Conservation (phyloP, 1,139 yeast genomes). For the Scheffersomyces lignicola region DNA sequence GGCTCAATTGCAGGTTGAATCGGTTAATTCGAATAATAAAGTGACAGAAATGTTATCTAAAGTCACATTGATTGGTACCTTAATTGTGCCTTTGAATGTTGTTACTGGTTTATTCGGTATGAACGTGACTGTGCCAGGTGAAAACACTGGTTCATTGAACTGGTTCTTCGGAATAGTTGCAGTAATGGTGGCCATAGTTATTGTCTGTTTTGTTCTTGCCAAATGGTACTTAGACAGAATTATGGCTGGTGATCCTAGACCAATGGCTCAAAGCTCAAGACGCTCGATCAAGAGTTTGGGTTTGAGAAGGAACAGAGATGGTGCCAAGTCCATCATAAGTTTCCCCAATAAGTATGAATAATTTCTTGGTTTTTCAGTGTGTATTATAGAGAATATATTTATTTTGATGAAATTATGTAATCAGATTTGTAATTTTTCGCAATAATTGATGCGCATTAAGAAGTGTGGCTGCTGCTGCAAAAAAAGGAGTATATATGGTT, state of each 20-base stretch:
- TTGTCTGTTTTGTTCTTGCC: constrained; percentile 30
- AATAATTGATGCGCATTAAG: too few relatives aligned
- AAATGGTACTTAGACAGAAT: constrained; percentile 35
- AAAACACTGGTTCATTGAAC: constrained; percentile 27
- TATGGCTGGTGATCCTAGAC: constrained; percentile 14
- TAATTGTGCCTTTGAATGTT: constrained; percentile 84
- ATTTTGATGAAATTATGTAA: too few relatives aligned
- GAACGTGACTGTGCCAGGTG: constrained; percentile 90
- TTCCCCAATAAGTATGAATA: constrained; percentile 40
- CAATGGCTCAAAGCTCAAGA: constrained; percentile 20
- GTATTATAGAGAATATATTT: background rate
- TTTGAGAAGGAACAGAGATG: constrained; percentile 33
- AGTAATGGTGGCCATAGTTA: constrained; percentile 34
- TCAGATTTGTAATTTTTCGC: too few relatives aligned
- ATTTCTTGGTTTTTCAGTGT: constrained; percentile 1
- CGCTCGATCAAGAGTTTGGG: constrained; percentile 48
- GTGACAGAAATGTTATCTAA: constrained; percentile 86
- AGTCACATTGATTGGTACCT: constrained; percentile 88
- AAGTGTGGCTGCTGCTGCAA: too few relatives aligned
- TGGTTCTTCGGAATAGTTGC: constrained; percentile 44
- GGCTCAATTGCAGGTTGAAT: constrained; percentile 92
- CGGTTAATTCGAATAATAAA: constrained; percentile 79
- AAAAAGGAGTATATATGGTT: too few relatives aligned
- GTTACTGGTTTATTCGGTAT: constrained; percentile 94
- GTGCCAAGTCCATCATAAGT: constrained; percentile 42